Evolutionary conservation across 2,329 filamentous ascomycete species (phyloP).

Genomic region (Trichothecium roseum): DNA sequence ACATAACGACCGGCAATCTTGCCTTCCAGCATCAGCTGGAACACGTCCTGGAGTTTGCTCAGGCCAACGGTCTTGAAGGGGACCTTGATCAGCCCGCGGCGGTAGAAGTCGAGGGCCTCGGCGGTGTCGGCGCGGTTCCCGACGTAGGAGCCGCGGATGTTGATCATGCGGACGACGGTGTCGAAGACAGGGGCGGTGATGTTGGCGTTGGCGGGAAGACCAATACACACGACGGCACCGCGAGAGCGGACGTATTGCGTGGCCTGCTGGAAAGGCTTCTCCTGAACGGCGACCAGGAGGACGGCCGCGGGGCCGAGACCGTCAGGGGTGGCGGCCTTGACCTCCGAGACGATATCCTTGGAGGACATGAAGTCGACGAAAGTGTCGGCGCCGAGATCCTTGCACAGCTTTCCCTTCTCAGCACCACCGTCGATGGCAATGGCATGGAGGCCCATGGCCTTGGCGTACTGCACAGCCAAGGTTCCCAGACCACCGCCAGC

Average conservation of each 20-base stretch:
- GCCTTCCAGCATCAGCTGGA: conserved; percentile 59
- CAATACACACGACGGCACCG: conserved; percentile 80
- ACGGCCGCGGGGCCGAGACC: conserved; percentile 81
- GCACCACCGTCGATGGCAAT: conserved; percentile 77
- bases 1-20: conserved; percentile 73
- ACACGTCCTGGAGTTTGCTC: conserved; percentile 71
- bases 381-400: conserved; percentile 56
- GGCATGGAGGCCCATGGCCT: conserved; percentile 74
- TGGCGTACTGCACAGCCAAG: conserved; percentile 76
- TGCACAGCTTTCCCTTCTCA: conserved; percentile 66
- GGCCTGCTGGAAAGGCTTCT: conserved; percentile 94
- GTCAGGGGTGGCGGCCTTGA: conserved; percentile 70
- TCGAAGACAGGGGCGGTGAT: conserved; percentile 81
- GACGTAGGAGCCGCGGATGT: conserved; percentile 87
- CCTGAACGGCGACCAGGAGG: conserved; percentile 72
- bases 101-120: conserved; percentile 87
- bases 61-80: conserved; percentile 81
- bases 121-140: conserved; percentile 81
- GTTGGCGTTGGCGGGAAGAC: conserved; percentile 70
- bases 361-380: conserved; percentile 75
- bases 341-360: conserved; percentile 72
- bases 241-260: conserved; percentile 75
- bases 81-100: conserved; percentile 71
- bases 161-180: conserved; percentile 81
- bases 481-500: conserved; percentile 75